A percentile compares a stretch with the other conserved stretches of the same genome.
Conservation (phyloP, 1,139 yeast species). For the Candida glucosophila region DNA sequence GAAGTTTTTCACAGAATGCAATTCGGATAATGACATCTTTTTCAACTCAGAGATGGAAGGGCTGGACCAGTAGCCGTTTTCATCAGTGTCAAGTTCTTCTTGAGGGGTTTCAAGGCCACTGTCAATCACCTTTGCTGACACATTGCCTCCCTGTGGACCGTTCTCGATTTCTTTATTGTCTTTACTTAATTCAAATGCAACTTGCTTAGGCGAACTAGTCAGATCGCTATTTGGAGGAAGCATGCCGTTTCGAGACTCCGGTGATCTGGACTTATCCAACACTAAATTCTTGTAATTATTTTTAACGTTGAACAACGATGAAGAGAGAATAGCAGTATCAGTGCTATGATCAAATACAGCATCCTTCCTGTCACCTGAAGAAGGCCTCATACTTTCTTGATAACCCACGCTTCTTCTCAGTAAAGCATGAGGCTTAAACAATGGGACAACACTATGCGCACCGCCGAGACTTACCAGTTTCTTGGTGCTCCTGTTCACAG, state of each 20-base stretch:
- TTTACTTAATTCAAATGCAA: conserved; percentile 23
- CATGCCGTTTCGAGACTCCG: conserved; percentile 5
- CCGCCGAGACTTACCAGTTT: conserved; percentile 52
- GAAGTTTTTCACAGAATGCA: conserved; percentile 57
- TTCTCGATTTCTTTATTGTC: conserved; percentile 2
- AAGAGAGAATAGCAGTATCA: conserved; percentile 59
- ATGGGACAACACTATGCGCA: conserved; percentile 56
- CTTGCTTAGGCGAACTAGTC: conserved; percentile 19
- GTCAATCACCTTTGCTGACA: conserved; percentile 23
- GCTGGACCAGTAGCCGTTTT: conserved; percentile 78
- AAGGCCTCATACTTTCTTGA: no score
- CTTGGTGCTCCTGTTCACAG: conserved; percentile 32
- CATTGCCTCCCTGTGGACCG: conserved; percentile 1
- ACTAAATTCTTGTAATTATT: conserved; percentile 48
- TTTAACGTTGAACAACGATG: conserved; percentile 68
- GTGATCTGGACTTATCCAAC: conserved; percentile 34
- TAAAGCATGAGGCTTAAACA: conserved; percentile 18
- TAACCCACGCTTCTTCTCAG: no score
- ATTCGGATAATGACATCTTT: conserved; percentile 50
- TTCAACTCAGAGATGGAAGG: conserved; percentile 64
- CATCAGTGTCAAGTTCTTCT: conserved; percentile 36
- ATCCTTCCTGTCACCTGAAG: not conserved
- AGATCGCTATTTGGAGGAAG: conserved; percentile 5
- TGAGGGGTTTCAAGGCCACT: no score
- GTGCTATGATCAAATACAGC: conserved; percentile 23